Base-by-base conservation (phyloP, 1,284 basidiomycete genomes). In the Coniferiporia weirii region DNA sequence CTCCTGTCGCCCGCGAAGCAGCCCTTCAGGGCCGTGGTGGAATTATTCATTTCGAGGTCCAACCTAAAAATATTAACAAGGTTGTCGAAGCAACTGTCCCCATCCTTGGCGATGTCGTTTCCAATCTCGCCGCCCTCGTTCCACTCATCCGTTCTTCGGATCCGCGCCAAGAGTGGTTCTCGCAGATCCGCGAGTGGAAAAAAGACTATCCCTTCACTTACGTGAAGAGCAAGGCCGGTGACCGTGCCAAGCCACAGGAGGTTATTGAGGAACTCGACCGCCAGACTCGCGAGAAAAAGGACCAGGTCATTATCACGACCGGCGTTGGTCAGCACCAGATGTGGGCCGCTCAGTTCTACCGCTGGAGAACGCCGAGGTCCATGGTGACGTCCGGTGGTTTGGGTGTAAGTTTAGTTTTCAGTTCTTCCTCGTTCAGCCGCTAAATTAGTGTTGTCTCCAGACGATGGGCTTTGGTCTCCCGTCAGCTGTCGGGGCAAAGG, bases 301-400 rank as follows among this genome's bases (percentile, higher is more conserved):
- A 94, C 57, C 85, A 98, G 47, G 82, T 98, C 34, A 78, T 99
- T 67, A 77, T 99, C 64, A 76, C 93, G 2, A 98, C 97, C 2
- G 96, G 96, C 68, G 97, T 99, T 22, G 97, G 97, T 4, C 96
- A 98, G 74, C 96, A 99, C 76, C 96, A 99, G 75, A 99, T 99
- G 96, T 99, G 95, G 95, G 95, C 96, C 1, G 93, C 93, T 51
- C 97, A 99, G 74, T 82, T 91, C 73, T 98, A 86, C 76, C 81
- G 95, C 66, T 98, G 95, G 95, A 89, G 78, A 61, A 74, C 87
- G 55, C 96, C 96, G 0, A 81, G 88, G 46, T 83, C 91, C 38
- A 91, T 95, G 88, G 86, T 99, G 61, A 95, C 95, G 7, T 96
- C 93, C n/a, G 96, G 96, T 66, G 96, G 96, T 66, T 84, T 98